These are phyloP conservation scores for Rhodotorula mucilaginosa DNA, from an alignment of 1,284 basidiomycete genomes.

Conservation along the genomic window DNA sequence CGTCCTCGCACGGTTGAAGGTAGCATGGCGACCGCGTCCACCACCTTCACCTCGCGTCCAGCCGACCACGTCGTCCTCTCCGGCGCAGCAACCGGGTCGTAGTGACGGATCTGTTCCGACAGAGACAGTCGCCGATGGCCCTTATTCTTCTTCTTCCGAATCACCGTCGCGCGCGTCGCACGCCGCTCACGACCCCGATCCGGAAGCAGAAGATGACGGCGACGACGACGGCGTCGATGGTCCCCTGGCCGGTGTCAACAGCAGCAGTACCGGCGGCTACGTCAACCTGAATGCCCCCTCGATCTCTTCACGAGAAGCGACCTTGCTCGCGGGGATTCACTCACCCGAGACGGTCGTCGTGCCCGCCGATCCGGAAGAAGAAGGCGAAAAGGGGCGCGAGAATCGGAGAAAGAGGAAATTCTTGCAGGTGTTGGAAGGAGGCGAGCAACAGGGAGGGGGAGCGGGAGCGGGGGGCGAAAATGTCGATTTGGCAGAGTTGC, in stretches of 20 bases:
- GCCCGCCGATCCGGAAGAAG: slow-evolving; percentile 28
- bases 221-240: too few species aligned
- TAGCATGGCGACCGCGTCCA: slow-evolving; percentile 20
- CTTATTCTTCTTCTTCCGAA: neutral
- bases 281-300: slow-evolving; percentile 30
- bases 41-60: neutral
- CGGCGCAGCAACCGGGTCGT: too few species aligned
- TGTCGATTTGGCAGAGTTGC: slow-evolving; percentile 72
- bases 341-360: slow-evolving; percentile 1
- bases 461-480: slow-evolving; percentile 16
- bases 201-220: neutral
- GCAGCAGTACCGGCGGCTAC: slow-evolving; percentile 21
- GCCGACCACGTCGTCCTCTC: slow-evolving; percentile 55
- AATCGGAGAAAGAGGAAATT: slow-evolving; percentile 41
- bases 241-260: slow-evolving; percentile 17
- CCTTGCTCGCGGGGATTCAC: slow-evolving; percentile 25
- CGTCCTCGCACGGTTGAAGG: slow-evolving; percentile 24
- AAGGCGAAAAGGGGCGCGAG: slow-evolving; percentile 37
- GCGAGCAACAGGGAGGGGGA: too few species aligned
- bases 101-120: too few species aligned
- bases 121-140: too few species aligned
- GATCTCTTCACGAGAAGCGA: slow-evolving; percentile 12
- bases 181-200: slow-evolving; percentile 20
- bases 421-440: slow-evolving; percentile 37
- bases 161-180: slow-evolving; percentile 60